These are phyloP conservation scores for Ceratocystis papillata DNA, from an alignment of 2,329 filamentous ascomycete genomes.

Conservation along the genomic window DNA sequence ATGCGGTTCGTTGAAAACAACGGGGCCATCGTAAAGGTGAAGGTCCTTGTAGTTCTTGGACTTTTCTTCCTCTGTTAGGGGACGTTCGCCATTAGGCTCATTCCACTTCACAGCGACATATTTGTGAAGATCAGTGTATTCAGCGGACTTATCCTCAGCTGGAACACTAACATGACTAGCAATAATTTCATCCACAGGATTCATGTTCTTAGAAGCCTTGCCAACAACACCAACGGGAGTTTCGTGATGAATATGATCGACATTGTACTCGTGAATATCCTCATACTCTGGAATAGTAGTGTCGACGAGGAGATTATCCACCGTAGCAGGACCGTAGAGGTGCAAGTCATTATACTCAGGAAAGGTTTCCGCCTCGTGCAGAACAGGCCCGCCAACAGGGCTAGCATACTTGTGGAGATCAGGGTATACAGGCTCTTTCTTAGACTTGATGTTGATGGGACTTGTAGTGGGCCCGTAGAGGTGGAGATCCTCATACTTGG, in stretches of 20 bases:
- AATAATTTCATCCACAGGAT: conserved; percentile 33
- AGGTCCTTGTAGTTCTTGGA: conserved; percentile 36
- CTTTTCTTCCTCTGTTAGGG: conserved; percentile 31
- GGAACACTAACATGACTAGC: conserved; percentile 28
- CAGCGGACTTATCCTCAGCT: conserved; percentile 7
- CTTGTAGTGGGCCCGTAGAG: conserved; percentile 30
- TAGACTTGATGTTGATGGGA: conserved; percentile 30
- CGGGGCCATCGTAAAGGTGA: conserved; percentile 32
- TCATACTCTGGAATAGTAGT: conserved; percentile 31
- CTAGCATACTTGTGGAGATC: conserved; percentile 35
- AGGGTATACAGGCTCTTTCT: conserved; percentile 30
- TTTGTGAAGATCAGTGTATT: conserved; percentile 25
- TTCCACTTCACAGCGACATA: conserved; percentile 32
- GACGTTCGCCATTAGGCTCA: conserved; percentile 31
- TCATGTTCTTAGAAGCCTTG: conserved; percentile 27
- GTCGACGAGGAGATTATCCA: conserved; percentile 34
- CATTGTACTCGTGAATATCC: conserved; percentile 34
- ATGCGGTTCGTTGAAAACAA: conserved; percentile 27
- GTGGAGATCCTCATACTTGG: conserved; percentile 33
- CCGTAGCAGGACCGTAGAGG: conserved; percentile 31
- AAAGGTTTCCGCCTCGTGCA: conserved; percentile 29
- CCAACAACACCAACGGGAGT: conserved; percentile 16
- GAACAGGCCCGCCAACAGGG: conserved; percentile 29
- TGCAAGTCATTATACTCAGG: conserved; percentile 36
- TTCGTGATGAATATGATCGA: conserved; percentile 28